A percentile compares a stretch with the other conserved stretches of the same genome.
phyloP scores from a whole-genome alignment of 208 protist genomes.

The Crithidia mellificae region DNA sequence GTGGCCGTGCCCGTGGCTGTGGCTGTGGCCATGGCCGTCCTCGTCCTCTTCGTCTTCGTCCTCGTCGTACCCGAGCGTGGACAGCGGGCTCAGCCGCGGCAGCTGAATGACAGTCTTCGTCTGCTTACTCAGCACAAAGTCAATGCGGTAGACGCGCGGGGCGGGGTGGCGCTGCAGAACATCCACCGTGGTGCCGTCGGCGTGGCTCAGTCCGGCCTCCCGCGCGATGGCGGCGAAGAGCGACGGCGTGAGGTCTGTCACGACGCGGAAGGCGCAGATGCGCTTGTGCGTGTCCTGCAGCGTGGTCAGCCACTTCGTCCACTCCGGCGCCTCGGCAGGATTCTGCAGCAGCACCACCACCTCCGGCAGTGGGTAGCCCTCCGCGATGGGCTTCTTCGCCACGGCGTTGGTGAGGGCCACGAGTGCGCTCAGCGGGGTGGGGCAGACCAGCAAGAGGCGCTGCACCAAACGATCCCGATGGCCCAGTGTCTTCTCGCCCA shows the following conservation, averaged over 20 bases:
- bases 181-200: conserved; percentile 62
- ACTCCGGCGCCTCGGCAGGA: conserved; percentile 26
- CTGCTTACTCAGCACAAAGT: conserved; percentile 74
- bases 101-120: conserved; percentile 79
- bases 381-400: conserved; percentile 14
- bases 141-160: conserved; percentile 74
- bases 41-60: conserved; percentile 20
- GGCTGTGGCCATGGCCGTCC: conserved; percentile 26
- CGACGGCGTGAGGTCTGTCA: conserved; percentile 41
- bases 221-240: conserved; percentile 56
- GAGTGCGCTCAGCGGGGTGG: conserved; percentile 39
- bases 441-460: conserved; percentile 64
- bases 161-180: conserved; percentile 39
- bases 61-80: conserved; percentile 59
- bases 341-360: conserved; percentile 54
- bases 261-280: conserved; percentile 30
- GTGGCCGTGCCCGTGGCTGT: conserved; percentile 26
- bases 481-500: conserved; percentile 72
- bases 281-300: conserved; percentile 23
- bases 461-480: conserved; percentile 71
- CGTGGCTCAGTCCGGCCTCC: conserved; percentile 25
- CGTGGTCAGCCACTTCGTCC: conserved; percentile 34
- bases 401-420: conserved; percentile 22
- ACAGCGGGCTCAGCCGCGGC: conserved; percentile 54
- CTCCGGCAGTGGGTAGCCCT: conserved; percentile 45